Percentiles rank a stretch among this genome's conserved stretches.
phyloP scores from a whole-genome alignment of 345 rosid genomes.

The Linum usitatissimum region DNA sequence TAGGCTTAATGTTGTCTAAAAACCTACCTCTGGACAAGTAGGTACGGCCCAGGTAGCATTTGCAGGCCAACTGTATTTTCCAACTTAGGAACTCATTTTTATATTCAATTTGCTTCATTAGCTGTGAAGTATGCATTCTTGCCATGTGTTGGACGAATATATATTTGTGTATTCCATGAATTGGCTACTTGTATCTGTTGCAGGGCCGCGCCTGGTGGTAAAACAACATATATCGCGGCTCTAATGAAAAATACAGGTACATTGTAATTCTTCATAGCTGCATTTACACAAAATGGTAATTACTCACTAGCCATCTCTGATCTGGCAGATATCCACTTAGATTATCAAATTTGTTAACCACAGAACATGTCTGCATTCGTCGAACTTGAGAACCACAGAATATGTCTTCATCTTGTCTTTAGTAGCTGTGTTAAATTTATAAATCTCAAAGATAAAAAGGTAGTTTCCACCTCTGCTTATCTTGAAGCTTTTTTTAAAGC shows the following conservation, averaged over 20 bases:
- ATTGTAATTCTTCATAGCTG: conserved; percentile 12
- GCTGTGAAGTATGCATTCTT: neutral
- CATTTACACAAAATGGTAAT: neutral
- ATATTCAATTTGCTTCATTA: neutral
- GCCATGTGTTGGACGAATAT: neutral
- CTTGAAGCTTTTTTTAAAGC: neutral
- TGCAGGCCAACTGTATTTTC: neutral
- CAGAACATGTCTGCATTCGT: neutral
- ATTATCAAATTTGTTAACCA: neutral
- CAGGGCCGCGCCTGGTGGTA: conserved; percentile 97
- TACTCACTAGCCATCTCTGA: neutral
- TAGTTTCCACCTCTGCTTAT: neutral
- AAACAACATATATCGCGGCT: conserved; percentile 70
- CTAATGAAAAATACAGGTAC: conserved; percentile 82
- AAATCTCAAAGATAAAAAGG: neutral
- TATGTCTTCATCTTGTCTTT: neutral
- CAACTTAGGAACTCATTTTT: neutral
- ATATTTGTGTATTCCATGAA: neutral
- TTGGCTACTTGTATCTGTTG: conserved; percentile 15
- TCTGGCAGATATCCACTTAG: neutral
- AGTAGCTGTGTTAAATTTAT: neutral
- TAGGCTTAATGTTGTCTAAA: neutral
- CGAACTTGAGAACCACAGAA: neutral
- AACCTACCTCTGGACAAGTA: neutral
- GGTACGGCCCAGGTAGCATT: neutral